Evolutionary conservation across 306 rosid genomes (phyloP), one percentile per base, ranked within the genome.

Genomic region (Cicer cuneatum): DNA sequence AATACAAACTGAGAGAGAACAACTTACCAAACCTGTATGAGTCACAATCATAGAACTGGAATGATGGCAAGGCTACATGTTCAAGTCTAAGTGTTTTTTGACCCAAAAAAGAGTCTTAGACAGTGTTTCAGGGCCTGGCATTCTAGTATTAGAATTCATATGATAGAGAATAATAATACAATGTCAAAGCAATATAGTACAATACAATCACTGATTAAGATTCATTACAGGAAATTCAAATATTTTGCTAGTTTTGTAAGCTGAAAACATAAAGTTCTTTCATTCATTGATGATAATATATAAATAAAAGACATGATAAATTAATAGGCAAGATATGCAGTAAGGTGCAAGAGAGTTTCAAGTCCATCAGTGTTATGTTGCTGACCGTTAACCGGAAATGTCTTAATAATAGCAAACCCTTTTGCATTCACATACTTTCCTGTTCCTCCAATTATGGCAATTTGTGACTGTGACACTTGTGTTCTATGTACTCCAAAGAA

Each of bases 391-490:
- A 81, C 85, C 0, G 87, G 92, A 49, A 72, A 78, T 0, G 90
- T 82, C 86, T 90, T 93, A 6, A 90, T 81, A 10, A 76, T 79
- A 37, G 97, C 92, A 77, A 68, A 74, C 0, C 96, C 98, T 66
- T 71, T 49, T 11, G 97, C 90, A 66, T 93, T 90, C 2, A 90
- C 41, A 57, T 80, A 90, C 82, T 87, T 90, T 8, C 97, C 98
- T 0, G 92, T 93, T 8, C 98, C 97, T 61, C 96, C 98, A 74
- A 90, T 89, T 37, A 93, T 86, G 0, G 97, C 97, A 18, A 93
- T 74, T 19, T 90, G 87, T 2, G 98, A 93, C 66, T 90, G 90
- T 0, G 97, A 91, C 0, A 79, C 86, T 6, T 90, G 92, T 0
- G 83, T 80, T 48, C 71, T 59, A 43, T 89, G 93, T 2, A 90